Conservation (phyloP, 1,139 yeast genomes). For the Geotrichum reessii region DNA sequence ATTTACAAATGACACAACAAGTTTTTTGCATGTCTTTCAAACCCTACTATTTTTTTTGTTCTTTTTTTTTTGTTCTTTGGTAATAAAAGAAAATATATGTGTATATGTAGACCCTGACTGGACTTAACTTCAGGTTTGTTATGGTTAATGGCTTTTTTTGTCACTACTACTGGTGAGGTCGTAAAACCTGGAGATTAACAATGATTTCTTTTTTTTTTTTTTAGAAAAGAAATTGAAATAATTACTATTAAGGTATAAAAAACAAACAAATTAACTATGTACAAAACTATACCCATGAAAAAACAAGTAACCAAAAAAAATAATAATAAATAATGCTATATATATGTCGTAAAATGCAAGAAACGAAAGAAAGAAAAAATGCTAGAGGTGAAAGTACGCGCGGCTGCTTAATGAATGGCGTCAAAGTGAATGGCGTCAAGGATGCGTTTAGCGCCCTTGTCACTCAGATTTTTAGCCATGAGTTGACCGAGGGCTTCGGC, state of each 20-base stretch:
- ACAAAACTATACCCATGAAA: neutral
- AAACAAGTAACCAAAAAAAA: neutral
- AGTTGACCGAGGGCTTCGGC: constrained; percentile 65
- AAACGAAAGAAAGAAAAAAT: neutral
- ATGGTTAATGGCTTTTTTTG: too few relatives aligned
- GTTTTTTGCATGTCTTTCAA: too few relatives aligned
- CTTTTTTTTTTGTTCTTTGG: too few relatives aligned
- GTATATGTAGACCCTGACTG: too few relatives aligned
- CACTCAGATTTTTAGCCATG: constrained; percentile 63
- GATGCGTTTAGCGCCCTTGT: constrained; percentile 75
- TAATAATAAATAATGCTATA: neutral
- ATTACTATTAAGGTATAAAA: neutral
- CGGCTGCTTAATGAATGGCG: constrained; percentile 10
- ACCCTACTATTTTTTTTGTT: too few relatives aligned
- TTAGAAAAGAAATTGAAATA: too few relatives aligned
- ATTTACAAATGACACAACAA: too few relatives aligned
- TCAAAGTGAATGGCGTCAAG: constrained; percentile 46
- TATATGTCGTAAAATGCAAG: neutral
- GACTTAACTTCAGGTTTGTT: too few relatives aligned
- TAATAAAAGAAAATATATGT: too few relatives aligned
- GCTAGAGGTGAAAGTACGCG: neutral
- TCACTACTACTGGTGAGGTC: too few relatives aligned
- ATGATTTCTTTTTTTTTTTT: neutral
- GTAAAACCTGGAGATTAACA: too few relatives aligned
- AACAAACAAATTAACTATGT: neutral